These are phyloP conservation scores for Uronychia binucleata DNA, from an alignment of 73 alveolate species.

Conservation along the genomic window DNA sequence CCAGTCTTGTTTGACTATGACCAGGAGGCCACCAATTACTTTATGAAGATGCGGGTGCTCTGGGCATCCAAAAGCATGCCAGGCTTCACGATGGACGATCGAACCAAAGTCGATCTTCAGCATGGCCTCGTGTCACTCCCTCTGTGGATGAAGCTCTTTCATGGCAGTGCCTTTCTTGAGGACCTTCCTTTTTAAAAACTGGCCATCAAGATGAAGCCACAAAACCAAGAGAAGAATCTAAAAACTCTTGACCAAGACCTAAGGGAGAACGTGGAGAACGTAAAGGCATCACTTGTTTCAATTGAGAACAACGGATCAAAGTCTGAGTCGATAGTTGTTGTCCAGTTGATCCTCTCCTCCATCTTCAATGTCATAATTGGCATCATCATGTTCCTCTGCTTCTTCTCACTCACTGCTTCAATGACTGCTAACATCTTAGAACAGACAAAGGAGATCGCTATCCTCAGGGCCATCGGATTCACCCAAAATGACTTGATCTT, in stretches of 20 bases:
- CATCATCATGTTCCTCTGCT: conserved; percentile 89
- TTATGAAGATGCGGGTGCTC: not conserved
- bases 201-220: conserved; percentile 30
- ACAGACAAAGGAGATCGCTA: conserved; percentile 94
- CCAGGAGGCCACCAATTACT: not conserved
- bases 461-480: conserved; percentile 93
- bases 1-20: not conserved
- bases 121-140: not conserved
- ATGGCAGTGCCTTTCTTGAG: not conserved
- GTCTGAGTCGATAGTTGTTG: conserved; percentile 1
- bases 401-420: conserved; percentile 92
- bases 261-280: not conserved
- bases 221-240: conserved; percentile 2
- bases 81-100: not conserved
- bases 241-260: not conserved
- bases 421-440: conserved; percentile 95
- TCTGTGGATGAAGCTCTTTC: conserved; percentile 1
- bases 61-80: conserved; percentile 22
- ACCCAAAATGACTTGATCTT: conserved; percentile 55
- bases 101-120: not conserved
- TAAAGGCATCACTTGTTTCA: not conserved
- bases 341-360: conserved; percentile 10
- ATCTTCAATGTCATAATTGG: conserved; percentile 84
- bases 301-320: conserved; percentile 6
- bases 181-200: conserved; percentile 17